Base-by-base conservation (phyloP, 1,284 basidiomycete species). In the Limonomyces culmigenus region DNA sequence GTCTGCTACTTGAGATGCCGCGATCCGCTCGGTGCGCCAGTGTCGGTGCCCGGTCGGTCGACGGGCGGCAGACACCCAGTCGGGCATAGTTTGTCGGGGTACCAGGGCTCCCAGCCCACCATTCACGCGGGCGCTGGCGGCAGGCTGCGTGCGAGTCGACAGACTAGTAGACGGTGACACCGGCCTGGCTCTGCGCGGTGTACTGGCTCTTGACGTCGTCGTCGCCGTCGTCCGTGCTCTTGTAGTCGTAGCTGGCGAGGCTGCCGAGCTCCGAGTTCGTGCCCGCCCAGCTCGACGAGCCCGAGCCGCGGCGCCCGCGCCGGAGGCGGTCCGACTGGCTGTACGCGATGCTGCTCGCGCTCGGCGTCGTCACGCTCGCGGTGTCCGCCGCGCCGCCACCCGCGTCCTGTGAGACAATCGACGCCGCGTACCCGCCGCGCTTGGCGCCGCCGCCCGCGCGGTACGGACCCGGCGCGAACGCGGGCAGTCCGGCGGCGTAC, bases 171-270 rank as follows among this genome's bases (percentile, higher is more conserved):
- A 83, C 83, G 31, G 84, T 87, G 41, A 87, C 67, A 34, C 83
- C 83, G 6, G 30, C 8, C 30, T 32, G 30, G 33, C 74, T 71
- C 51, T 84, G 81, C 11, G 80, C 84, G 11, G 77, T 63, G 53
- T 86, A 86, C 54, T 86, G 81, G 39, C 73, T 77, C 59, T 83
- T 83, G 66, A 85, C 70, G 51, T 86, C 83, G 50, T 86, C 81
- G 19, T 59, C 67, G 29, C 66, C 65, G 41, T 79, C 83, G 44
- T 85, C 81, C 51, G 84, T 79, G 48, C 79, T 84, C 70, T 86
- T 86, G 59, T 87, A 86, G 50, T 86, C 83, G 45, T 79, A 85
- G 47, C 69, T 69, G 30, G 75, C 78, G 38, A 80, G 50, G 50
- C 78, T 81, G 32, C 78, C 81, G 48, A 79, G 56, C 47, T 85